These are phyloP conservation scores for Annulohypoxylon maeteangense DNA, from an alignment of 495 filamentous ascomycete genomes.

Conservation along the genomic window DNA sequence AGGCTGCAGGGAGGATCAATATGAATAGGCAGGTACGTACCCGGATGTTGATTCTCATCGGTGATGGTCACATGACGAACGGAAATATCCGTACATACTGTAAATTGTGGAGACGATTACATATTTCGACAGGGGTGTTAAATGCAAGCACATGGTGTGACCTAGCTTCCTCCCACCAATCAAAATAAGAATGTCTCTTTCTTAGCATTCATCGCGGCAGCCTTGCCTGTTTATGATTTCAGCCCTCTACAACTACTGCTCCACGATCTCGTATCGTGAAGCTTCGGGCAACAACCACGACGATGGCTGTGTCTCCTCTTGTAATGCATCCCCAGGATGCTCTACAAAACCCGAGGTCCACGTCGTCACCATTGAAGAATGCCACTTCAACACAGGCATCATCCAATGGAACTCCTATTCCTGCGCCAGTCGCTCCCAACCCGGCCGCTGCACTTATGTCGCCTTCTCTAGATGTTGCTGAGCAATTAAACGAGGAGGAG, in stretches of 20 bases:
- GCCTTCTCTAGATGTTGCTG: conserved; percentile 69
- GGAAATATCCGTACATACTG: neutral
- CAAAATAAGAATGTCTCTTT: neutral
- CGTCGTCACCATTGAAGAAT: conserved; percentile 49
- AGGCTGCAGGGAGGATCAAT: neutral
- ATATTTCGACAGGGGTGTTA: neutral
- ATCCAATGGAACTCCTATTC: conserved; percentile 48
- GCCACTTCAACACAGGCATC: conserved; percentile 46
- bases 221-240: conserved; percentile 16
- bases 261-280: neutral
- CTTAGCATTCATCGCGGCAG: neutral
- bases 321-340: conserved; percentile 41
- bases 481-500: conserved; percentile 89
- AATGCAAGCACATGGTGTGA: neutral
- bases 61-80: neutral
- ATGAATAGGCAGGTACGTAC: neutral
- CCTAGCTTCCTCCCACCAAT: conserved; percentile 18
- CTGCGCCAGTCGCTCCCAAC: conserved; percentile 40
- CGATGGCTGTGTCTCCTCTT: conserved; percentile 51
- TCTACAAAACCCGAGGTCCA: conserved; percentile 35
- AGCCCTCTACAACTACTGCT: neutral
- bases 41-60: neutral
- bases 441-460: conserved; percentile 36
- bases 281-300: neutral
- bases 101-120: neutral